Evolutionary conservation across 768 basidiomycete species (phyloP).

Genomic region (Kwoniella mangroviensis): DNA sequence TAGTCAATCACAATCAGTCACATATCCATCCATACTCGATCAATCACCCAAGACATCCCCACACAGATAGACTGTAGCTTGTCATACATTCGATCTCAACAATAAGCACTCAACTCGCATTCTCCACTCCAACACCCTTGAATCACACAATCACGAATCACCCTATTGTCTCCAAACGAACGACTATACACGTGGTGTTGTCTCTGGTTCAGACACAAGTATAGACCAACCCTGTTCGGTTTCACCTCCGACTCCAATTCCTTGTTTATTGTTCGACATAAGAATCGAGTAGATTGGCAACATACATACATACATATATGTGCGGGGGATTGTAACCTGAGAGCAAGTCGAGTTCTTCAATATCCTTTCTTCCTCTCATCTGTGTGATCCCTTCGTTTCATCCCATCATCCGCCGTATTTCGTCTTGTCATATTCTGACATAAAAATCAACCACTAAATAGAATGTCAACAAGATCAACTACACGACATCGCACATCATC

Average conservation of each 20-base stretch:
- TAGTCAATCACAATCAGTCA: too few relatives aligned
- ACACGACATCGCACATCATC: conserved; percentile 13
- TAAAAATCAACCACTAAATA: not conserved
- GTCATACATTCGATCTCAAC: not conserved
- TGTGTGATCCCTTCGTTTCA: not conserved
- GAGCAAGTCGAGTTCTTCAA: not conserved
- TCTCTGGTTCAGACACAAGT: not conserved
- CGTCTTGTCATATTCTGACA: not conserved
- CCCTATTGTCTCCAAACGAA: not conserved
- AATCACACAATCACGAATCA: not conserved
- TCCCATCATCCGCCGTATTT: not conserved
- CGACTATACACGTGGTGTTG: not conserved
- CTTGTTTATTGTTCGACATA: not conserved
- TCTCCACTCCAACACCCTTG: not conserved
- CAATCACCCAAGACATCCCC: not conserved
- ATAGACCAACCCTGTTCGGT: not conserved
- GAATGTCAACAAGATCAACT: conserved; percentile 21
- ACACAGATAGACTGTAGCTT: not conserved
- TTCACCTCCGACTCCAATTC: not conserved
- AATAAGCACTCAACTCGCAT: not conserved
- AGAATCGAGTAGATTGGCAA: not conserved
- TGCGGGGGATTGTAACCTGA: not conserved
- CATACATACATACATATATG: too few relatives aligned
- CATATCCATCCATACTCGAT: too few relatives aligned
- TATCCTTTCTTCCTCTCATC: not conserved